Evolutionary conservation across 75 land plant species (phyloP).

Genomic region (Adiantum capillusveneris): DNA sequence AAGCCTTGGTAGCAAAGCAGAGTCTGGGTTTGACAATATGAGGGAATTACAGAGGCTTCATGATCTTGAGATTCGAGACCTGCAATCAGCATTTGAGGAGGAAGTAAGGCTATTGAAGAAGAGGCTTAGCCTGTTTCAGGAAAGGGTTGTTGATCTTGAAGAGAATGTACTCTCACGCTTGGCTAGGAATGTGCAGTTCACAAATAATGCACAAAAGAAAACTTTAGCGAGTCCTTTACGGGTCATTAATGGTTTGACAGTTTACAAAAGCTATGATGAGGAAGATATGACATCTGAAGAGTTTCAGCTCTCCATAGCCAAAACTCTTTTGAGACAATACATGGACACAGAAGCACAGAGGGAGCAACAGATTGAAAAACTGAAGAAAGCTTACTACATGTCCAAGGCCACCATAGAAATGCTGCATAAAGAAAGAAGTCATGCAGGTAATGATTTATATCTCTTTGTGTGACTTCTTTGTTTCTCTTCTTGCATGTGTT

Average conservation of each 20-base stretch:
- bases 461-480: not conserved
- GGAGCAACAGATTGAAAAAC: not conserved
- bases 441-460: not conserved
- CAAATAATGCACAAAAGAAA: not conserved
- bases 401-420: not conserved
- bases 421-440: not conserved
- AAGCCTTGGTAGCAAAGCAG: constrained; percentile 21
- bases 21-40: not conserved
- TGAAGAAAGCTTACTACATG: not conserved
- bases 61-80: not conserved
- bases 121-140: not conserved
- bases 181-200: no score
- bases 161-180: not conserved
- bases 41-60: not conserved
- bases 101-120: not conserved
- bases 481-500: not conserved
- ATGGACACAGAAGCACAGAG: not conserved
- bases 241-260: no score
- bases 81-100: not conserved
- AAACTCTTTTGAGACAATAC: not conserved
- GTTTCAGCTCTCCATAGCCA: not conserved
- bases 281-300: not conserved
- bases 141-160: not conserved
- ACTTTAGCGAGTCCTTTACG: not conserved
- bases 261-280: not conserved